phyloP scores from a whole-genome alignment of 2,329 filamentous ascomycete genomes.

The Dactylonectria macrodidyma region DNA sequence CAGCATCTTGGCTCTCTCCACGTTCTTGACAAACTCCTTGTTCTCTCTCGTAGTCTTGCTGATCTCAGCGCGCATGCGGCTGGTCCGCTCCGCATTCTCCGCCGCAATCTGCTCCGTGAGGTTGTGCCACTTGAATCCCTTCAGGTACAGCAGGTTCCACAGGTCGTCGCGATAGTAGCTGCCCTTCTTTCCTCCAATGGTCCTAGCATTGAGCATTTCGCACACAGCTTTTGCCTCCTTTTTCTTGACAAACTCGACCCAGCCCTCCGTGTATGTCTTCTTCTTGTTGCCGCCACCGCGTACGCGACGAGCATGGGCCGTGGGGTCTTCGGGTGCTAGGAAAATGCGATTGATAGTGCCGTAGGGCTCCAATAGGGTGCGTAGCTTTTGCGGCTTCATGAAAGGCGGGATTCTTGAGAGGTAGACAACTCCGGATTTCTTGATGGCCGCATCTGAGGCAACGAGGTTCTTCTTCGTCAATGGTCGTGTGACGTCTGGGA shows the following conservation, averaged over 20 bases:
- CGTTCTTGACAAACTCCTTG: constrained; percentile 83
- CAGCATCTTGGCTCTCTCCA: constrained; percentile 85
- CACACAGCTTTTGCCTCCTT: constrained; percentile 83
- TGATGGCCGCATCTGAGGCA: constrained; percentile 73
- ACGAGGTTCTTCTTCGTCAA: constrained; percentile 79
- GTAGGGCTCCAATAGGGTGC: constrained; percentile 81
- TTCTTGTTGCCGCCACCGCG: constrained; percentile 87
- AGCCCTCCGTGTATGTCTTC: constrained; percentile 85
- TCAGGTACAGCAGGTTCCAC: constrained; percentile 87
- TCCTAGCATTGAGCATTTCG: constrained; percentile 82
- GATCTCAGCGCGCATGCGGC: constrained; percentile 84
- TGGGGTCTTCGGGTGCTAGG: constrained; percentile 81
- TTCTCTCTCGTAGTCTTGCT: constrained; percentile 83
- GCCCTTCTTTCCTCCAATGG: constrained; percentile 87
- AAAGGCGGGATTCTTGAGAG: constrained; percentile 88
- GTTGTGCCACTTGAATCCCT: constrained; percentile 86
- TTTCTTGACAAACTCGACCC: constrained; percentile 87
- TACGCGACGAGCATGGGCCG: constrained; percentile 76
- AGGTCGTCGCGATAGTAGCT: constrained; percentile 88
- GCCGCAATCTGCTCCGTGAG: constrained; percentile 83
- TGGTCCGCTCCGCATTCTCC: constrained; percentile 85
- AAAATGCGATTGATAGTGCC: constrained; percentile 85
- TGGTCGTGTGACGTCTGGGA: constrained; percentile 67
- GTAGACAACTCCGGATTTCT: constrained; percentile 86
- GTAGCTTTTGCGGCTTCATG: constrained; percentile 87